These are phyloP conservation scores for Russula lepida DNA, from an alignment of 768 basidiomycete species.

Conservation along the genomic window DNA sequence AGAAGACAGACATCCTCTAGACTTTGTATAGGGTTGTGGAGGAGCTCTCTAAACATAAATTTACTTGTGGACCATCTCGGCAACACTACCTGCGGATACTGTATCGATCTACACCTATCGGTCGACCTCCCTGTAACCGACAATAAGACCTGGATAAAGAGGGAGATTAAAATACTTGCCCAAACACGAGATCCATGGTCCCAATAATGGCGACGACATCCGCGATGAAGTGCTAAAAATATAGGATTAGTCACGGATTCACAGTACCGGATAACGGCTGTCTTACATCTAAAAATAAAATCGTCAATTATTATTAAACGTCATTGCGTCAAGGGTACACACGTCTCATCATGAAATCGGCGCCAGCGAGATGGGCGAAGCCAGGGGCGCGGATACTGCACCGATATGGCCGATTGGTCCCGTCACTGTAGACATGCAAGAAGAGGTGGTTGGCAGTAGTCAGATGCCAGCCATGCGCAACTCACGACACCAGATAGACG, in stretches of 20 bases:
- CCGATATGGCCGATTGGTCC: slow-evolving; percentile 90
- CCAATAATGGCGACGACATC: slow-evolving; percentile 97
- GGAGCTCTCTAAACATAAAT: slow-evolving; percentile 1
- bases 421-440: slow-evolving; percentile 50
- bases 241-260: slow-evolving; percentile 14
- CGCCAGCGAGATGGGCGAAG: slow-evolving; percentile 90
- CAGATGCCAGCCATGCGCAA: slow-evolving; percentile 17
- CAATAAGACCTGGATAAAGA: background rate
- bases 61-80: background rate
- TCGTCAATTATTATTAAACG: slow-evolving; percentile 4
- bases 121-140: slow-evolving; percentile 36
- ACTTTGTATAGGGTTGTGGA: slow-evolving; percentile 41
- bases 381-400: slow-evolving; percentile 97
- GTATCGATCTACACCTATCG: slow-evolving; percentile 34
- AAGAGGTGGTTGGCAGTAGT: background rate
- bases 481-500: slow-evolving; percentile 92
- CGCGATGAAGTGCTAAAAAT: slow-evolving; percentile 70
- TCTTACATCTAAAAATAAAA: slow-evolving; percentile 32
- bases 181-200: slow-evolving; percentile 97
- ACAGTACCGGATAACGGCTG: background rate
- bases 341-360: slow-evolving; percentile 98
- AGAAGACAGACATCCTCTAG: slow-evolving; percentile 67
- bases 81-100: background rate
- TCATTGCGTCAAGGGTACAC: slow-evolving; percentile 29
- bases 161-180: slow-evolving; percentile 44